Evolutionary conservation across 345 rosid genomes (phyloP).

Genomic region (Rhodomyrtus tomentosa): DNA sequence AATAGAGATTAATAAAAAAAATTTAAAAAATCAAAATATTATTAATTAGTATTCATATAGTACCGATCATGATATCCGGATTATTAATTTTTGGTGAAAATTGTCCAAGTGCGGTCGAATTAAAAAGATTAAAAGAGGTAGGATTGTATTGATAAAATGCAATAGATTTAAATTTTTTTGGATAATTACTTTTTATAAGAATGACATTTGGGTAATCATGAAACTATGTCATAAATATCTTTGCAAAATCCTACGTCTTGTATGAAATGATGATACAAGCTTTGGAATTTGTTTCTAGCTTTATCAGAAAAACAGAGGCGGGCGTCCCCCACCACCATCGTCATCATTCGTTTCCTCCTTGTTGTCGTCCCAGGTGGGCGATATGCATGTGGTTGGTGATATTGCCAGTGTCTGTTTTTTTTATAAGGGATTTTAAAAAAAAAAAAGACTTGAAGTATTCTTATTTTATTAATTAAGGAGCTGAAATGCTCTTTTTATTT

Average conservation of each 20-base stretch:
- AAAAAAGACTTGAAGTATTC: too few relatives aligned
- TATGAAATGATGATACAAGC: slow-evolving; percentile 4
- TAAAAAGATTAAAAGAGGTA: too few relatives aligned
- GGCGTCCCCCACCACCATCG: background rate
- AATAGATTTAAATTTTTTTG: too few relatives aligned
- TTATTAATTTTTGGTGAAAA: too few relatives aligned
- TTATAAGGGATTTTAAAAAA: too few relatives aligned
- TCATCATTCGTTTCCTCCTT: background rate
- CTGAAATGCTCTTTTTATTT: too few relatives aligned
- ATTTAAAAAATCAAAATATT: too few relatives aligned
- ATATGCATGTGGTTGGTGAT: background rate
- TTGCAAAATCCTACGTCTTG: slow-evolving; percentile 9
- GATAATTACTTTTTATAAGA: background rate
- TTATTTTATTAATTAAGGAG: too few relatives aligned
- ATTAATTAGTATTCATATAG: too few relatives aligned
- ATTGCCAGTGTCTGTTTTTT: background rate
- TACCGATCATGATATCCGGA: too few relatives aligned
- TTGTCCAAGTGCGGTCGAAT: fast-evolving
- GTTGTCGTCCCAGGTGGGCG: background rate
- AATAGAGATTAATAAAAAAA: too few relatives aligned
- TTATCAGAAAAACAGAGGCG: background rate
- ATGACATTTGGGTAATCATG: background rate
- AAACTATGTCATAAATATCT: background rate
- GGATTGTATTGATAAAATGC: too few relatives aligned
- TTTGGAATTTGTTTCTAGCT: background rate